Conservation (phyloP, 768 basidiomycete genomes). For the Suillus ampliporus region DNA sequence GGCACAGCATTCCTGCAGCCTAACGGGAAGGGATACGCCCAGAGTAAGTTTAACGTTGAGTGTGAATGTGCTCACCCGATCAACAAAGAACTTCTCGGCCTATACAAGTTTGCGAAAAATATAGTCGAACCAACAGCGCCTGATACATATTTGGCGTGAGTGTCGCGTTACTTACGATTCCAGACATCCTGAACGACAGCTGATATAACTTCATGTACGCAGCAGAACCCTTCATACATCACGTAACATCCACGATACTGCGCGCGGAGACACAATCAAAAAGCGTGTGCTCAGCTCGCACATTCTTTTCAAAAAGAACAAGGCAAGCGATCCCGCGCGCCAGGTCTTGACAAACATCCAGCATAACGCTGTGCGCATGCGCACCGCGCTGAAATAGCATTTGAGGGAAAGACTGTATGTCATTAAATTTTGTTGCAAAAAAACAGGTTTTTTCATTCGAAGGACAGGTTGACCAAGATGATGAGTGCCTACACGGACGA, state of each 20-base stretch:
- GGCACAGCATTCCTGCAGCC: slow-evolving; percentile 43
- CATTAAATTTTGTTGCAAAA: background rate
- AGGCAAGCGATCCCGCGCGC: background rate
- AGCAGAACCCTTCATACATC: slow-evolving; percentile 43
- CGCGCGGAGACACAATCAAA: slow-evolving; percentile 32
- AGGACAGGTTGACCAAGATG: slow-evolving; percentile 40
- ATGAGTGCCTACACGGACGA: slow-evolving; percentile 56
- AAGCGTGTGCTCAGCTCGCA: slow-evolving; percentile 12
- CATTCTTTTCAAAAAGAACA: background rate
- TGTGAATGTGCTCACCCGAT: slow-evolving; percentile 47
- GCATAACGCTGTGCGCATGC: slow-evolving; percentile 17
- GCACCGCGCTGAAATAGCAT: background rate
- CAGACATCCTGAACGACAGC: background rate
- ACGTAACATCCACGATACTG: slow-evolving; percentile 16
- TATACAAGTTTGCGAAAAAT: slow-evolving; percentile 46
- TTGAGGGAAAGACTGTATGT: slow-evolving; percentile 32
- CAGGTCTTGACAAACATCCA: slow-evolving; percentile 13
- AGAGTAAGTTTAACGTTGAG: slow-evolving; percentile 40
- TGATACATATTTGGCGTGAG: slow-evolving; percentile 38
- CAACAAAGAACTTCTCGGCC: slow-evolving; percentile 42
- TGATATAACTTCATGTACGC: background rate
- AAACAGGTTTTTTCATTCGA: background rate
- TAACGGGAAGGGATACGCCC: slow-evolving; percentile 52
- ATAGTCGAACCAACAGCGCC: slow-evolving; percentile 23
- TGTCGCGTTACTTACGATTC: slow-evolving; percentile 10